Conservation (phyloP, 2,329 filamentous ascomycete species). For the Aspergillus clavatus region DNA sequence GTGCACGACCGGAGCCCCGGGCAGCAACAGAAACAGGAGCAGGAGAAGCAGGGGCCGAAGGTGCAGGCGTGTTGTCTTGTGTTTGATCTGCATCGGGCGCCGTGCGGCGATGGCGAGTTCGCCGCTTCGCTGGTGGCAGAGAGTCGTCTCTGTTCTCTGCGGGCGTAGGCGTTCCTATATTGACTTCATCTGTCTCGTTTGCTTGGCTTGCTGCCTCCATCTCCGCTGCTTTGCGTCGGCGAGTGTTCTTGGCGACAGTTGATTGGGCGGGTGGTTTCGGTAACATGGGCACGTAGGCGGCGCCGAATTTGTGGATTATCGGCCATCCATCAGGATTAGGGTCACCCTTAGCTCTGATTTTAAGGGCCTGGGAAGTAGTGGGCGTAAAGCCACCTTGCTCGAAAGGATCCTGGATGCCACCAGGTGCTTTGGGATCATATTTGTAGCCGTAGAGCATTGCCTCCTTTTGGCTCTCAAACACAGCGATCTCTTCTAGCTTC, state of each 20-base stretch:
- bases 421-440: slow-evolving; percentile 47
- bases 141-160: slow-evolving; percentile 28
- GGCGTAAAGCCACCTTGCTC: slow-evolving; percentile 47
- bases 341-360: slow-evolving; percentile 34
- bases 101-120: slow-evolving; percentile 28
- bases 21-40: slow-evolving; percentile 1
- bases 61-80: slow-evolving; percentile 14
- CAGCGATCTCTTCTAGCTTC: slow-evolving; percentile 45
- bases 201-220: slow-evolving; percentile 26
- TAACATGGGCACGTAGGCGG: slow-evolving; percentile 34
- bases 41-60: slow-evolving; percentile 10
- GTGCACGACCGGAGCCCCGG: slow-evolving; percentile 20
- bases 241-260: slow-evolving; percentile 26
- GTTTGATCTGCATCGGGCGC: slow-evolving; percentile 18
- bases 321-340: slow-evolving; percentile 42
- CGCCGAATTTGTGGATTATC: slow-evolving; percentile 33
- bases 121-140: slow-evolving; percentile 24
- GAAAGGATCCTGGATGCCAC: slow-evolving; percentile 54
- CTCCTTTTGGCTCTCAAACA: slow-evolving; percentile 58
- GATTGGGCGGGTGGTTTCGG: slow-evolving; percentile 30
- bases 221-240: slow-evolving; percentile 37
- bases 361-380: slow-evolving; percentile 39
- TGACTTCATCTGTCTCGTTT: slow-evolving; percentile 26
- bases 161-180: slow-evolving; percentile 21
- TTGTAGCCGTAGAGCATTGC: slow-evolving; percentile 57